phyloP scores from a whole-genome alignment of 768 basidiomycete species.

The Mycena polygramma region DNA sequence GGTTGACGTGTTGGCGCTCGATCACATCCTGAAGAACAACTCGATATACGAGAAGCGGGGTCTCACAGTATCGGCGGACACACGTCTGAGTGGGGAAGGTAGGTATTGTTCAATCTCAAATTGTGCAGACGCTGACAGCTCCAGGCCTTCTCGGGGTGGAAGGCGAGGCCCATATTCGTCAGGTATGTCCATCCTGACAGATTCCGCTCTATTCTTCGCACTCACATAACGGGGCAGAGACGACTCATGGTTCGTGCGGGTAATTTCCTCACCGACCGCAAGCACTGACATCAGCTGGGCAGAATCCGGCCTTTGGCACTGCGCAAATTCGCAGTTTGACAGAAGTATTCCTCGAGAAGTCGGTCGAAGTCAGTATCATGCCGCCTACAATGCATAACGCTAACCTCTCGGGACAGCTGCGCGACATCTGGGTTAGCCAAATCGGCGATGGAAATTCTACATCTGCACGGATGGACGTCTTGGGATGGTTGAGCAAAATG shows the following conservation, averaged over 20 bases:
- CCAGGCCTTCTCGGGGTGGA: constrained; percentile 20
- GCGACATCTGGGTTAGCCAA: constrained; percentile 12
- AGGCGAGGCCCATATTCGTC: constrained; percentile 25
- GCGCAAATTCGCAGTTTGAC: constrained; percentile 54
- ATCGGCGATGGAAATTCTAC: background rate
- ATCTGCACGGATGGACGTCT: constrained; percentile 18
- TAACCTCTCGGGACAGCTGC: constrained; percentile 4
- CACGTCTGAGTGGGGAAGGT: constrained; percentile 4
- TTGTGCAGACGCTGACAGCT: background rate
- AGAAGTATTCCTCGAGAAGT: constrained; percentile 51
- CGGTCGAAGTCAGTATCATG: constrained; percentile 42
- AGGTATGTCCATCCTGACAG: background rate
- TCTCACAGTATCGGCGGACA: background rate
- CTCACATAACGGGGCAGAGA: background rate
- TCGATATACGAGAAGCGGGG: constrained; percentile 6
- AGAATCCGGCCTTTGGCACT: constrained; percentile 61
- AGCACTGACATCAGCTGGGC: background rate
- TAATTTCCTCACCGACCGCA: no score
- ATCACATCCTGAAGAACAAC: constrained; percentile 12
- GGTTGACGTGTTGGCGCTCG: background rate
- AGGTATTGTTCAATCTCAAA: background rate
- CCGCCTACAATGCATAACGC: background rate
- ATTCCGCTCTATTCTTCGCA: no score
- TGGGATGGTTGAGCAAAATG: constrained; percentile 21
- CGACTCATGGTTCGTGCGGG: constrained; percentile 18